Evolutionary conservation across 352 stramenopile genomes (phyloP), one percentile per base, ranked within the genome.

Genomic region (Globisporangium cylindrosporum): DNA sequence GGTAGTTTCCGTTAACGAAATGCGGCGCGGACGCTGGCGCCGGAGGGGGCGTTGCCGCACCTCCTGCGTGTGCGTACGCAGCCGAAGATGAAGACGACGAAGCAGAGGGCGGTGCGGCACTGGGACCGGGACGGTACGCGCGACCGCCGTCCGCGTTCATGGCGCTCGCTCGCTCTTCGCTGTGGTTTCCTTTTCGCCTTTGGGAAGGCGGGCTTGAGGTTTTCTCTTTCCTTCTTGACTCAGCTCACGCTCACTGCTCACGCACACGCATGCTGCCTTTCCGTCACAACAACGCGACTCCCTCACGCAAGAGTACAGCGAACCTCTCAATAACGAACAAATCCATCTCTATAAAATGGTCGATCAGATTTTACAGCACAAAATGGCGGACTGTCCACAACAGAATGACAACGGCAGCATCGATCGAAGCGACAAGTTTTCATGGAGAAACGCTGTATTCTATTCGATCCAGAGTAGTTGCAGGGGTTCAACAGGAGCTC

Each of bases 1-100:
- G 57, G 46, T 66, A 70, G 57, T 70, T 70, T 20, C 65, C 65
- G 38, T 70, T 65, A 12, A 70, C 65, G 53, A 70, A 70, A 41
- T 70, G 57, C 48, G 65, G 57, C 6, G 34, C 65, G 1, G 65
- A 65, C 24, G 65, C 57, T 22, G 65, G 65, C 8, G 65, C 48
- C 9, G 65, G 57, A 38, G 64, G 56, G 22, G 51, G 51, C 4
- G 18, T 53, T 20, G 34, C 49, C 5, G 10, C 24, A 5, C 46
- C 54, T 14, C 29, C 43, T 4, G 55, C 41, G 56, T 64, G 61
- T 15, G n/a, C 38, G 38, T 48, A 56, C 25, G 41, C 22, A 14
- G 46, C 22, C 24, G 65, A 36, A 22, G 56, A 24, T 1, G 32
- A n/a, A 3, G 59, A 57, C 15, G 49, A 38, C 57, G 36, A 43